phyloP scores from a whole-genome alignment of 116 monocot species.

The Zostera marina region DNA sequence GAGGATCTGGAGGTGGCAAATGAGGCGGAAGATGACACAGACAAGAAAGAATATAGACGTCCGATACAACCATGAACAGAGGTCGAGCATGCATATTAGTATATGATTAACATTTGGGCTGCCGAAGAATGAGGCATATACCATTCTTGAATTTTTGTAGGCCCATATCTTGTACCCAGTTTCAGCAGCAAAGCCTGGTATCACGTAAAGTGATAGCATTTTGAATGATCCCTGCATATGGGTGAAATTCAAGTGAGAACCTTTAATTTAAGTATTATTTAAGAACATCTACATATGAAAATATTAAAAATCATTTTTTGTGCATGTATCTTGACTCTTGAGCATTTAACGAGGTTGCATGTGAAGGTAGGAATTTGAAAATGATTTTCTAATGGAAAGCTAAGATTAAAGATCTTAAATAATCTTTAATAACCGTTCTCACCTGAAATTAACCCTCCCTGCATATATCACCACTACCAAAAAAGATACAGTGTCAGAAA shows the following conservation, averaged over 20 bases:
- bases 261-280: not conserved
- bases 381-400: too few species aligned
- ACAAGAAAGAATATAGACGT: constrained; percentile 61
- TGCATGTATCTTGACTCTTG: too few species aligned
- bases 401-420: too few species aligned
- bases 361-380: too few species aligned
- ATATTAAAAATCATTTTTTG: not conserved
- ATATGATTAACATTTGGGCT: constrained; percentile 16
- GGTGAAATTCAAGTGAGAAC: not conserved
- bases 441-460: too few species aligned
- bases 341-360: too few species aligned
- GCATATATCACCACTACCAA: too few species aligned
- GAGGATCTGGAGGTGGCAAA: constrained; percentile 74
- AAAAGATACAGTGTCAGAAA: too few species aligned
- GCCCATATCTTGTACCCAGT: constrained; percentile 34
- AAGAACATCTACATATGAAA: not conserved
- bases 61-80: constrained; percentile 69
- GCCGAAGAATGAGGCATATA: constrained; percentile 20
- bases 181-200: constrained; percentile 40
- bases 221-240: constrained; percentile 38
- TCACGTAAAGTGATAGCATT: constrained; percentile 37
- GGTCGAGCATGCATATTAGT: constrained; percentile 31
- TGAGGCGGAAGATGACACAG: constrained; percentile 76
- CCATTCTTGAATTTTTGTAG: constrained; percentile 30
- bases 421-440: too few species aligned